phyloP scores from a whole-genome alignment of 257 asterid species.

The Solanum sitiens region DNA sequence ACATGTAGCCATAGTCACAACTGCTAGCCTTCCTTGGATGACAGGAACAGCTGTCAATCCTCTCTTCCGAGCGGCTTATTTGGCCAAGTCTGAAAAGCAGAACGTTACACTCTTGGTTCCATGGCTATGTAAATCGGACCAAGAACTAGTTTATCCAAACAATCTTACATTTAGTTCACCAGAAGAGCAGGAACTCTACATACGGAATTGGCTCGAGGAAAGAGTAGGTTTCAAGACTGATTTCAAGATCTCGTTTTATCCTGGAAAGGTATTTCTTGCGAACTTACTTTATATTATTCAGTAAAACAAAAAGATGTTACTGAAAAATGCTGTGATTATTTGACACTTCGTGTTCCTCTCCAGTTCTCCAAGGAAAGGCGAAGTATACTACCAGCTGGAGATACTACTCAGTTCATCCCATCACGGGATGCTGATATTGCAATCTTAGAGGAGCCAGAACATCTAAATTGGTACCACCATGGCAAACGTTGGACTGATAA shows the following conservation, averaged over 20 bases:
- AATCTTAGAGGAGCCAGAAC: conserved; percentile 97
- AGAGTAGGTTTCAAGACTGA: conserved; percentile 87
- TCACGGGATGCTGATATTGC: conserved; percentile 99
- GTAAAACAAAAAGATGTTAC: neutral
- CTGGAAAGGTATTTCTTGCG: conserved; percentile 65
- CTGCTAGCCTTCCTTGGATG: conserved; percentile 99
- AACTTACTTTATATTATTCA: neutral
- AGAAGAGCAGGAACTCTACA: conserved; percentile 83
- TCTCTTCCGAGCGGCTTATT: conserved; percentile 91
- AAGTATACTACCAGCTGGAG: conserved; percentile 95
- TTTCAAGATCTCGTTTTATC: conserved; percentile 93
- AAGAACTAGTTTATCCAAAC: conserved; percentile 91
- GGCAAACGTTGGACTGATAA: conserved; percentile 99
- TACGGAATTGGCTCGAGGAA: conserved; percentile 94
- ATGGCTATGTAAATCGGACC: conserved; percentile 96
- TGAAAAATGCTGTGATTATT: neutral
- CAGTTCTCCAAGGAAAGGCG: conserved; percentile 87
- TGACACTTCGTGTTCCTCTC: neutral
- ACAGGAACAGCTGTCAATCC: conserved; percentile 99
- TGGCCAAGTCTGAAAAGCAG: conserved; percentile 77
- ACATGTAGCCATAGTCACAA: conserved; percentile 95
- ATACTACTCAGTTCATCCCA: conserved; percentile 79
- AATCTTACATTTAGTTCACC: conserved; percentile 79
- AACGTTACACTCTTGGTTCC: conserved; percentile 94
- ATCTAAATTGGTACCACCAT: conserved; percentile 97